Base-by-base conservation (phyloP, 257 asterid genomes). In the Leonotis leonurus region DNA sequence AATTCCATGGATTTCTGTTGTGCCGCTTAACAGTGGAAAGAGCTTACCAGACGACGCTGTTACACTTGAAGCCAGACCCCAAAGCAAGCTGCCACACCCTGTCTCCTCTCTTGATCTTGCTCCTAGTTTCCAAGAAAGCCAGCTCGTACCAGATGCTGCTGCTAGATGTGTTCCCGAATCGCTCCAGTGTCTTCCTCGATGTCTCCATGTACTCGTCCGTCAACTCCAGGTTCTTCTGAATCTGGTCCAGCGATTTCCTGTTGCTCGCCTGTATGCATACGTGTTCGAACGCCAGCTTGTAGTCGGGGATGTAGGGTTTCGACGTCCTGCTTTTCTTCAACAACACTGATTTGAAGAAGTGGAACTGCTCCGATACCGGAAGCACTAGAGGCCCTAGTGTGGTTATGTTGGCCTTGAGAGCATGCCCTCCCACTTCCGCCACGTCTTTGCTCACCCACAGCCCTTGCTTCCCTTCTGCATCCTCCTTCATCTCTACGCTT, bases 121-220 rank as follows among this genome's bases (percentile, higher is more conserved):
- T 40, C 30, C 78, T 64, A 1, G 86, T 83, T 50, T 85, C 96
- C 49, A 85, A 44, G 26, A 77, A 88, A 39, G 96, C 94, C 64
- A 85, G 62, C 40, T 88, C 90, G 52, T 83, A 85, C 96, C 96
- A 88, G 39, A 88, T 78, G 56, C 89, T 79, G 51, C 94, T 88
- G 63, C 96, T 88, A 1, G 94, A 88, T 8, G 96, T 85, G 78
- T 87, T 87, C 3, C 94, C 94, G 36, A 88, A 88, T 53, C 83
- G 65, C 63, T 88, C 86, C n/a, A 88, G 63, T 1, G 91, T 88
- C 77, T 65, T 79, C 39, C 96, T 76, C 1, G 96, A 85, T 0
- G 91, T 87, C 61, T 85, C 96, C 96, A 85, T 88, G 72, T 76
- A 78, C 67, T 79, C 82, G 26, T 85, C 91, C 0, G 83, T 70